phyloP scores from a whole-genome alignment of 306 rosid genomes.

The Calophaca sinica region DNA sequence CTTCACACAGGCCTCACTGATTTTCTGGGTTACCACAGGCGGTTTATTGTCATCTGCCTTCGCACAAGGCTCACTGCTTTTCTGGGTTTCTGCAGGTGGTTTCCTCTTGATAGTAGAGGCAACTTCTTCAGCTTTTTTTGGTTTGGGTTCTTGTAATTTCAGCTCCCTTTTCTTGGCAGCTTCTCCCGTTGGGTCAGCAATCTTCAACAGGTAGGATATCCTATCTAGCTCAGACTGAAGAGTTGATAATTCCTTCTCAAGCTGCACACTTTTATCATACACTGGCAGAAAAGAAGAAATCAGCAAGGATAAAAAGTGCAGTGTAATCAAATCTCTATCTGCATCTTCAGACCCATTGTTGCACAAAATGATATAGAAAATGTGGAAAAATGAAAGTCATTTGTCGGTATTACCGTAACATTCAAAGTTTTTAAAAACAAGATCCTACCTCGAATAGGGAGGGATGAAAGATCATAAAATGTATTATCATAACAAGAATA shows the following conservation, averaged over 20 bases:
- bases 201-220: slow-evolving; percentile 78
- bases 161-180: slow-evolving; percentile 84
- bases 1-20: slow-evolving; percentile 36
- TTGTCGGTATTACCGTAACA: neutral
- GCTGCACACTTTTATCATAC: slow-evolving; percentile 67
- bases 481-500: neutral
- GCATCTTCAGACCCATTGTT: slow-evolving; percentile 5
- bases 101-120: slow-evolving; percentile 51
- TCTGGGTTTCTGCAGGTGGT: slow-evolving; percentile 51
- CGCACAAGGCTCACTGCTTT: slow-evolving; percentile 38
- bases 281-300: slow-evolving; percentile 64
- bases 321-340: slow-evolving; percentile 28
- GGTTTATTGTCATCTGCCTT: slow-evolving; percentile 52
- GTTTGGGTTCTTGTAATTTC: slow-evolving; percentile 58
- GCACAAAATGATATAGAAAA: slow-evolving; percentile 23
- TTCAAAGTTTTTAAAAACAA: neutral
- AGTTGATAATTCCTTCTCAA: slow-evolving; percentile 71
- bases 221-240: slow-evolving; percentile 90
- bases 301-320: slow-evolving; percentile 41
- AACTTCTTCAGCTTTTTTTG: slow-evolving; percentile 52
- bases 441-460: neutral
- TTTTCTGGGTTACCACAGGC: slow-evolving; percentile 49
- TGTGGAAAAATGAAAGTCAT: slow-evolving; percentile 18
- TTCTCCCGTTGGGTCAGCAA: slow-evolving; percentile 96
- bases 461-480: slow-evolving; percentile 1